Base-by-base conservation (phyloP, 2,329 filamentous ascomycete genomes). In the Phialophora chinensis region DNA sequence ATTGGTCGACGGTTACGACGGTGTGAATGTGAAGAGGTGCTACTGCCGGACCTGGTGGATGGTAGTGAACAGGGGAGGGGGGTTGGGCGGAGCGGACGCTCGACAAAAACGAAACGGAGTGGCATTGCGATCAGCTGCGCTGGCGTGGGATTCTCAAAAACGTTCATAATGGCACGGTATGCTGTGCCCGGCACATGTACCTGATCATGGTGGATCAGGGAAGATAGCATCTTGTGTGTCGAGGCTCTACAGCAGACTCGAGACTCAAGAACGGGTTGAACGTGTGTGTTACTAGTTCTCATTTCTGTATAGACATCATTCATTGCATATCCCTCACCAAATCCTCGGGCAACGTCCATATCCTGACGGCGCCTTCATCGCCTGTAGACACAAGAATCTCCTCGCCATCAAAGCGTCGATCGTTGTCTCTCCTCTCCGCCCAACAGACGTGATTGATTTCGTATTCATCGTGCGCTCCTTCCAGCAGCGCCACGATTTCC, bases 381-480 rank as follows among this genome's bases (percentile, higher is more conserved):
- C 94, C 95, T 0, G 93, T 97, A 17, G 91, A 95, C 23, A 98
- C 82, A 55, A 99, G 82, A 76, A 97, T 90, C 79, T 98, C 94
- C 73, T 97, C 92, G 27, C 79, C 83, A 1, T 86, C 84, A n/a
- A 63, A 63, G 69, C 79, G 83, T 75, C 84, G 84, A 1, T 81
- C 89, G 58, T 84, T 83, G 76, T 97, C 93, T 65, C 87, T 90
- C 65, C 93, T 85, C 72, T 85, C 87, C 71, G 92, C 93, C 95
- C 95, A 99, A 1, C 87, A 88, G 57, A 95, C 86, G 78, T 97
- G 93, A 74, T 99, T 99, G 70, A 98, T 85, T 79, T 99, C 95
- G 75, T 94, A 97, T 2, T 96, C 91, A 0, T 92, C 93, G 77
- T 99, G 95, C 1, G 90, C 91, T 38, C 89, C 89, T 56, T 89